A percentile compares a stretch with the other conserved stretches of the same genome.
Evolutionary conservation across 176 grass and related monocot species (phyloP).

Genomic region (Raddia distichophylla): DNA sequence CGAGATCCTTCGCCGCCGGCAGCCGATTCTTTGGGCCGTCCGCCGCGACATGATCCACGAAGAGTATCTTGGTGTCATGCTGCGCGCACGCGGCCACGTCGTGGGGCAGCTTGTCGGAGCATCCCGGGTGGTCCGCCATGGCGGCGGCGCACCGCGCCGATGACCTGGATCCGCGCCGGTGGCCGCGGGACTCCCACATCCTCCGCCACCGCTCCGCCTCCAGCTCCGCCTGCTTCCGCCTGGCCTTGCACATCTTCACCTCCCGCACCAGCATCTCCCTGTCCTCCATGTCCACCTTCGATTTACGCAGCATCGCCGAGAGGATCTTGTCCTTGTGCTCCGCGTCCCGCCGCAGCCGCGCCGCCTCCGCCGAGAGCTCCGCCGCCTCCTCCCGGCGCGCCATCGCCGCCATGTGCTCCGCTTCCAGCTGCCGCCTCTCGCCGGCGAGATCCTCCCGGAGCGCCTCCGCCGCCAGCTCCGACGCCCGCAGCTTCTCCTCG

Average conservation of each 20-base stretch:
- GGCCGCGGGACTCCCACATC: constrained; percentile 63
- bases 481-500: constrained; percentile 49
- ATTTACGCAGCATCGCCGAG: constrained; percentile 84
- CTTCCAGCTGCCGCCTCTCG: constrained; percentile 60
- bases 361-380: constrained; percentile 50
- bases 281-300: constrained; percentile 73
- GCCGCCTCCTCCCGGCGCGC: constrained; percentile 53
- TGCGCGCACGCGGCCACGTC: constrained; percentile 24
- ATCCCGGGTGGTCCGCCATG: constrained; percentile 38
- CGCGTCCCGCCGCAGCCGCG: constrained; percentile 57
- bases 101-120: constrained; percentile 39
- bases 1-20: constrained; percentile 39
- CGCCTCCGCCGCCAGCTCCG: constrained; percentile 42
- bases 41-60: constrained; percentile 62
- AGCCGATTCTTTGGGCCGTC: constrained; percentile 39
- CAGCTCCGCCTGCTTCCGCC: constrained; percentile 76
- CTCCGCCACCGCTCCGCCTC: constrained; percentile 73
- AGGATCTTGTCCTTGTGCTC: constrained; percentile 92
- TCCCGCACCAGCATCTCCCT: constrained; percentile 71
- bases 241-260: constrained; percentile 72
- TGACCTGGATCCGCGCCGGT: constrained; percentile 53
- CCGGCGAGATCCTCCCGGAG: constrained; percentile 54
- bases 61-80: constrained; percentile 52
- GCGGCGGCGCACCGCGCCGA: constrained; percentile 32
- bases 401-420: constrained; percentile 41